Percentiles rank a stretch among this genome's conserved stretches.
These are phyloP conservation scores for Leccinum pallidistipes DNA, from an alignment of 1,284 basidiomycete genomes.

Conservation along the genomic window DNA sequence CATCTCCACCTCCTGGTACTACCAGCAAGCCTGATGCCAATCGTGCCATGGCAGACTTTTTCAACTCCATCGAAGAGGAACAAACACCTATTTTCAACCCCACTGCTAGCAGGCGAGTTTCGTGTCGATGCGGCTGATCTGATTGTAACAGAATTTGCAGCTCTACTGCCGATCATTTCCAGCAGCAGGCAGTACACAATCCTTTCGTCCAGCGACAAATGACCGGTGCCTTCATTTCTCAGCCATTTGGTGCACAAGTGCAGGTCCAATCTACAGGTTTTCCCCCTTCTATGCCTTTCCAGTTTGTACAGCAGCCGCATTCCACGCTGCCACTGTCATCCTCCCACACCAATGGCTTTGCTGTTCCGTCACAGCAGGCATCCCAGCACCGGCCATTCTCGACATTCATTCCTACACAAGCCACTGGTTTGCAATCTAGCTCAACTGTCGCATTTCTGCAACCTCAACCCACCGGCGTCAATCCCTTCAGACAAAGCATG, in stretches of 20 bases:
- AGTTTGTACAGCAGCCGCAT: slow-evolving; percentile 32
- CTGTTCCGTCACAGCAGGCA: slow-evolving; percentile 33
- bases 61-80: slow-evolving; percentile 86
- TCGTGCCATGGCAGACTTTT: slow-evolving; percentile 81
- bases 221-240: slow-evolving; percentile 42
- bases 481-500: slow-evolving; percentile 35
- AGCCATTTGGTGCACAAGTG: slow-evolving; percentile 42
- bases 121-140: neutral
- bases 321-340: slow-evolving; percentile 9
- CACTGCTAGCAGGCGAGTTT: slow-evolving; percentile 52
- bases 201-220: slow-evolving; percentile 73
- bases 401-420: slow-evolving; percentile 50
- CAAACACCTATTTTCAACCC: slow-evolving; percentile 76
- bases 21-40: slow-evolving; percentile 25
- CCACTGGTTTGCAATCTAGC: slow-evolving; percentile 21
- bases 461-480: slow-evolving; percentile 43
- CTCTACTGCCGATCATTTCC: slow-evolving; percentile 54
- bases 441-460: slow-evolving; percentile 40
- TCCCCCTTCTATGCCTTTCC: slow-evolving; percentile 45
- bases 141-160: slow-evolving; percentile 36
- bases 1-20: slow-evolving; percentile 25
- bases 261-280: slow-evolving; percentile 64
- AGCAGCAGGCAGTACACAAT: slow-evolving; percentile 68
- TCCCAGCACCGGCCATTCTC: slow-evolving; percentile 57
- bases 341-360: slow-evolving; percentile 46